A percentile compares a stretch with the other conserved stretches of the same genome.
Conservation (phyloP, 225 moss, liverwort and hornwort species). For the Thuidium tamariscinum region DNA sequence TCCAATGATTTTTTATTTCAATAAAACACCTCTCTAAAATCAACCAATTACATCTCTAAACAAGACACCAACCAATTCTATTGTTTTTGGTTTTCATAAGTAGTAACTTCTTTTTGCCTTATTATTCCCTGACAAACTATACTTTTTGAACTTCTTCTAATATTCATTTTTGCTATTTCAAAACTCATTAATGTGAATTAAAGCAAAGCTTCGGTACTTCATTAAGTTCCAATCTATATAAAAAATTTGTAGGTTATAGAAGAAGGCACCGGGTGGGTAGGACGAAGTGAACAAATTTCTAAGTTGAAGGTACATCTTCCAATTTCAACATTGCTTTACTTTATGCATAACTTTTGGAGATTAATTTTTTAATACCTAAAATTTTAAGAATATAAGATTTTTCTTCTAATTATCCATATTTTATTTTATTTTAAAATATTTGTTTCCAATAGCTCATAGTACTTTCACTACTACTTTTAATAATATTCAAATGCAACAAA, state of each 20-base stretch:
- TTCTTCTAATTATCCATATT: neutral
- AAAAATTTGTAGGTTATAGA: slow-evolving; percentile 48
- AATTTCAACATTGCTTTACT: neutral
- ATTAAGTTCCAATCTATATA: neutral
- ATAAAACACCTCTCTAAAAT: neutral
- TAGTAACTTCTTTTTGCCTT: neutral
- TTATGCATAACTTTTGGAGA: neutral
- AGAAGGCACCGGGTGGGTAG: slow-evolving; percentile 76
- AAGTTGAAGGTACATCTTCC: slow-evolving; percentile 42
- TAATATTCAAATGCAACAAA: neutral
- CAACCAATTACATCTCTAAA: neutral
- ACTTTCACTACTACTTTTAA: fast-evolving
- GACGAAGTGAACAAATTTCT: slow-evolving; percentile 68
- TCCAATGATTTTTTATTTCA: neutral
- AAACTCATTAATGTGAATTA: neutral
- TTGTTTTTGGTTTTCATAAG: neutral
- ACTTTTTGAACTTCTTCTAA: neutral
- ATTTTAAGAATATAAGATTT: neutral
- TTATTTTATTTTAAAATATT: neutral
- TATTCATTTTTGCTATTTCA: neutral
- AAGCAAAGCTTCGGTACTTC: neutral
- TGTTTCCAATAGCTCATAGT: neutral
- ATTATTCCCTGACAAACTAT: neutral
- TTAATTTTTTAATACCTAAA: neutral
- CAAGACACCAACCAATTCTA: neutral